These are phyloP conservation scores for Leccinellum luteum DNA, from an alignment of 768 basidiomycete genomes.

Conservation along the genomic window DNA sequence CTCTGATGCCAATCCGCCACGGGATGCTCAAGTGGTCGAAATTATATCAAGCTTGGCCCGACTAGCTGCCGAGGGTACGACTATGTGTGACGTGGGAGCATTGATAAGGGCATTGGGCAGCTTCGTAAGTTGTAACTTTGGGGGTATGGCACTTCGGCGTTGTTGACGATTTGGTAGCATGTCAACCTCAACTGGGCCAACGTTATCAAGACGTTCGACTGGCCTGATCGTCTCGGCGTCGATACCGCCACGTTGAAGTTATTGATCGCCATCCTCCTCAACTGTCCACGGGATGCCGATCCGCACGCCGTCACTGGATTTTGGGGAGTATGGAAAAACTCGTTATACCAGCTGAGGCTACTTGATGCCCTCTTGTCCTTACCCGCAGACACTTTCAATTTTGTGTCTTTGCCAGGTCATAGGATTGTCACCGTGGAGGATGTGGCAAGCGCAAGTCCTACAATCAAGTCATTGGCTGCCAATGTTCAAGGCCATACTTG, in stretches of 20 bases:
- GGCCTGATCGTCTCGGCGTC: conserved; percentile 76
- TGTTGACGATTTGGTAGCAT: conserved; percentile 42
- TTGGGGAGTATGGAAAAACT: conserved; percentile 84
- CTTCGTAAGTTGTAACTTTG: conserved; percentile 54
- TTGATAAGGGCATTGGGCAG: conserved; percentile 70
- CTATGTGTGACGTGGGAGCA: conserved; percentile 71
- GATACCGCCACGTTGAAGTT: conserved; percentile 89
- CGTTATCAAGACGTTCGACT: conserved; percentile 85
- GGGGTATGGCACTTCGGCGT: not conserved
- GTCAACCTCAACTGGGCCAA: conserved; percentile 73
- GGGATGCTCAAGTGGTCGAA: conserved; percentile 68
- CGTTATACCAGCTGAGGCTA: conserved; percentile 80
- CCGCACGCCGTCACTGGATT: conserved; percentile 82
- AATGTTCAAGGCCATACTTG: conserved; percentile 91
- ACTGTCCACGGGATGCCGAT: conserved; percentile 73
- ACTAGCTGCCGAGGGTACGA: conserved; percentile 68
- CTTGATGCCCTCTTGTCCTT: conserved; percentile 87
- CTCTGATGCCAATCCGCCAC: conserved; percentile 67
- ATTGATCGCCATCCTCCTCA: conserved; percentile 82
- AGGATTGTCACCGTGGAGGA: conserved; percentile 88
- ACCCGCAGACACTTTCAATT: conserved; percentile 88
- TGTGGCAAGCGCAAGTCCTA: conserved; percentile 78
- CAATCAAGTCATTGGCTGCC: conserved; percentile 87
- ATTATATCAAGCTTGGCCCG: conserved; percentile 66
- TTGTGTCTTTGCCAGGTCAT: conserved; percentile 81